Evolutionary conservation across 2,329 filamentous ascomycete species (phyloP), one percentile per base, ranked within the genome.

Genomic region (Cladosporium sp.): DNA sequence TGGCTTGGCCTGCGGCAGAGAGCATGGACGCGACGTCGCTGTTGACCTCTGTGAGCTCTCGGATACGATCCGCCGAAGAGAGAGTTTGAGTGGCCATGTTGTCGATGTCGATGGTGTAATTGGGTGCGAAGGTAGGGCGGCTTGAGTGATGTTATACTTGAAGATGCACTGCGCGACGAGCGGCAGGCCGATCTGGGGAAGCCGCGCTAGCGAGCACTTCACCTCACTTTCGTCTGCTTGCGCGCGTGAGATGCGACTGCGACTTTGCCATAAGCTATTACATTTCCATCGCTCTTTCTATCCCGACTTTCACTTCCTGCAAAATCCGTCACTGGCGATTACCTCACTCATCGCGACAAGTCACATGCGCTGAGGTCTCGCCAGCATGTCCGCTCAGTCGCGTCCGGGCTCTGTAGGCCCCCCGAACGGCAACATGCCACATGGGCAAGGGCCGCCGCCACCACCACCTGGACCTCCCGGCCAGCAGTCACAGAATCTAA

Each of bases 401-500:
- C 73, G 76, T 63, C 76, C 75, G 67, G 71, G 67, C 51, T 77
- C 75, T 67, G 75, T 76, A 48, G 76, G 75, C 11, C 75, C 76
- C 39, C 70, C 72, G 65, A 73, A 71, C 30, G 72, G 79, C 65
- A 77, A 81, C 54, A 79, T 79, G 67, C 80, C 79, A 49, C 76
- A 77, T 58, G 53, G 53, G 14, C 62, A 64, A 39, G 56, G 62
- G n/a, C 62, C 62, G 26, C 80, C 79, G 49, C 79, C 82, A 66
- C 78, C 83, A 66, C 78, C 84, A 32, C 66, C 77, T 68, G 39
- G 39, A 73, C 78, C 66, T 67, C 78, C 71, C 77, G 82, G 65
- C 75, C 81, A 57, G 78, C 89, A 92, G 2, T 92, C 94, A 68
- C 92, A 96, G 73, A 96, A 97, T 75, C 79, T 97, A 1, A 98